A percentile compares a stretch with the other conserved stretches of the same genome.
phyloP scores from a whole-genome alignment of 331 rosid genomes.

The Malus hybrid region DNA sequence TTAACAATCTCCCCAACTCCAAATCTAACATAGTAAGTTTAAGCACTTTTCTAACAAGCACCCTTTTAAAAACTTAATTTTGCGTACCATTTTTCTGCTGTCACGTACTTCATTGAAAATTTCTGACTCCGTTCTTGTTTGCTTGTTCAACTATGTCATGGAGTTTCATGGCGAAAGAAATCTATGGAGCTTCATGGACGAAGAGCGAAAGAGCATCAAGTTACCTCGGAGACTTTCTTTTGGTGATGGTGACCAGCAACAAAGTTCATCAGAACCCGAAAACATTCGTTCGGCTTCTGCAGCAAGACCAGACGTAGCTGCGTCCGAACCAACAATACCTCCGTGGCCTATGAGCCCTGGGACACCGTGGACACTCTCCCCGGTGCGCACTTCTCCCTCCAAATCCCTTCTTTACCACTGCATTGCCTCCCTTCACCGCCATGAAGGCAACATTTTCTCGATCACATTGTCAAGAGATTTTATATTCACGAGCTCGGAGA shows the following conservation, averaged over 20 bases:
- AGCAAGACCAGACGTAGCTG: conserved; percentile 23
- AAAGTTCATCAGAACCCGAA: conserved; percentile 15
- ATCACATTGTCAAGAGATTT: conserved; percentile 27
- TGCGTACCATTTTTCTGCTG: background rate
- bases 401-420: conserved; percentile 39
- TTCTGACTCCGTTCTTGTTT: background rate
- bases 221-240: conserved; percentile 32
- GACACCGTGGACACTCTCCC: conserved; percentile 40
- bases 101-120: background rate
- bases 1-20: conserved; percentile 11
- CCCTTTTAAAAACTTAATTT: background rate
- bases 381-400: conserved; percentile 25
- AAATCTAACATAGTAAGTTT: background rate
- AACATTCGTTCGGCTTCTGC: conserved; percentile 15
- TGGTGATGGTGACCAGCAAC: conserved; percentile 13
- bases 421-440: conserved; percentile 46
- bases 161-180: conserved; percentile 27
- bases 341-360: conserved; percentile 28
- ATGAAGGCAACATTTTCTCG: conserved; percentile 36
- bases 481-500: conserved; percentile 36
- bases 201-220: conserved; percentile 27
- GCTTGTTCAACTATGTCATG: conserved; percentile 13
- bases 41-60: background rate
- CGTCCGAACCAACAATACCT: conserved; percentile 16
- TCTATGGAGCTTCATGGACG: conserved; percentile 32